Evolutionary conservation across 164 flowering plant genomes (phyloP), one percentile per base, ranked within the genome.

Genomic region (Dillenia suffruticosa): DNA sequence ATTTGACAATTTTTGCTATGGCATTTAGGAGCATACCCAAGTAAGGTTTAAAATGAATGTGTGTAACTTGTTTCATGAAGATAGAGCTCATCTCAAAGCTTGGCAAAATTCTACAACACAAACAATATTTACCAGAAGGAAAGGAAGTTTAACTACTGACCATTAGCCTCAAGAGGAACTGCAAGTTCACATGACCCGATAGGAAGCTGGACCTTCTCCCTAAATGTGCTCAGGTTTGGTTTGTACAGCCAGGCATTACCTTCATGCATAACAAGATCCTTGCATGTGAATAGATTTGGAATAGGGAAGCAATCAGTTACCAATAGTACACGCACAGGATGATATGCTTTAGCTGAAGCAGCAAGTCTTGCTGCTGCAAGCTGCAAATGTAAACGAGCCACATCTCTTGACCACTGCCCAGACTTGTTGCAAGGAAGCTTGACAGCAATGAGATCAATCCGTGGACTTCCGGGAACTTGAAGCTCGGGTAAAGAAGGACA

Each of bases 171-270:
- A 54, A 81, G 69, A 10, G 88, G 83, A 53, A 83, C 63, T 48
- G 85, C 56, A 69, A 83, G 88, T 54, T 83, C 81, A 46, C 88
- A 83, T 9, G 88, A 83, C 46, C 88, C 88, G 51, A 79, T 75
- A 32, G 88, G 88, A 64, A 83, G 81, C 67, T 56, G 65, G 24
- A 81, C 77, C 72, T 81, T 81, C 64, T 81, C 74, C 61, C 72
- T 71, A 61, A 81, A 52, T 1, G 61, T 56, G 49, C 56, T 63
- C 51, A 79, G 63, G 12, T 76, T 61, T n/a, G 88, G 82, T 51
- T 72, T 69, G 64, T 83, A 83, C 17, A 80, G 65, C 83, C 84
- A 82, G 49, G 61, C 70, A 54, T 75, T 74, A 5, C 77, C 80
- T 66, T 72, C 64, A 54, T 66, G 84, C 9, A 53, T 67, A 15